Percentiles rank a stretch among this genome's conserved stretches.
phyloP scores from a whole-genome alignment of 2,329 filamentous ascomycete genomes.

The Diaporthe aspalathi region DNA sequence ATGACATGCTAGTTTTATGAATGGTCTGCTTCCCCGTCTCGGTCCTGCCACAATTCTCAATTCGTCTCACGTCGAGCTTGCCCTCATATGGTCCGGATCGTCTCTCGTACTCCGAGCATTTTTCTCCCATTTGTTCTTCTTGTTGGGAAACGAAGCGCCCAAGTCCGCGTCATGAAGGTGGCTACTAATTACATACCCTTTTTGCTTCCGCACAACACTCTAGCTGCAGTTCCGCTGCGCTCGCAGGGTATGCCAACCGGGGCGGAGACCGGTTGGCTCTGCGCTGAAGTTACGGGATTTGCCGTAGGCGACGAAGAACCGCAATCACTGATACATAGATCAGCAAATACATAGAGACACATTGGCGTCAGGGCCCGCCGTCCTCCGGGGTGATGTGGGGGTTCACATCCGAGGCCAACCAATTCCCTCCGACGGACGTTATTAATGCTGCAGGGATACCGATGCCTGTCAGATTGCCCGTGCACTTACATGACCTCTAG shows the following conservation, averaged over 20 bases:
- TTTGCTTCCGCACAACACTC: slow-evolving; percentile 9
- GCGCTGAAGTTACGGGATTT: slow-evolving; percentile 11
- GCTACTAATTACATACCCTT: background rate
- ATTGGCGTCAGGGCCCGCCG: slow-evolving; percentile 3
- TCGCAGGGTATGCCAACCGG: background rate
- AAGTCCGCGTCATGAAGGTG: background rate
- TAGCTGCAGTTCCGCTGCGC: background rate
- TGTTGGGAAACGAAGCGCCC: background rate
- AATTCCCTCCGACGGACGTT: background rate
- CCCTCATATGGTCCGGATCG: background rate
- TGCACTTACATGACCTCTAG: slow-evolving; percentile 15
- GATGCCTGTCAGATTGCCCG: slow-evolving; percentile 23
- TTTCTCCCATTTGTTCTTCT: background rate
- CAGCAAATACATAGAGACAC: too few species aligned
- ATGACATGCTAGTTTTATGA: background rate
- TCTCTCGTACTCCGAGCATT: background rate
- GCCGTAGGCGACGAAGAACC: background rate
- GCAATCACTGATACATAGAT: background rate
- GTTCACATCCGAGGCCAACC: background rate
- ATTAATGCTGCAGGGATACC: slow-evolving; percentile 19
- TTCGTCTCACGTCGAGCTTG: background rate
- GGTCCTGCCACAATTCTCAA: background rate
- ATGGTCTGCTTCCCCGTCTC: background rate
- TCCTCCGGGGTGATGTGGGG: background rate
- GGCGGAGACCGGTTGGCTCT: too few species aligned